Evolutionary conservation across 2,329 filamentous ascomycete genomes (phyloP), one percentile per base, ranked within the genome.

Genomic region (Macrophomina tecta): DNA sequence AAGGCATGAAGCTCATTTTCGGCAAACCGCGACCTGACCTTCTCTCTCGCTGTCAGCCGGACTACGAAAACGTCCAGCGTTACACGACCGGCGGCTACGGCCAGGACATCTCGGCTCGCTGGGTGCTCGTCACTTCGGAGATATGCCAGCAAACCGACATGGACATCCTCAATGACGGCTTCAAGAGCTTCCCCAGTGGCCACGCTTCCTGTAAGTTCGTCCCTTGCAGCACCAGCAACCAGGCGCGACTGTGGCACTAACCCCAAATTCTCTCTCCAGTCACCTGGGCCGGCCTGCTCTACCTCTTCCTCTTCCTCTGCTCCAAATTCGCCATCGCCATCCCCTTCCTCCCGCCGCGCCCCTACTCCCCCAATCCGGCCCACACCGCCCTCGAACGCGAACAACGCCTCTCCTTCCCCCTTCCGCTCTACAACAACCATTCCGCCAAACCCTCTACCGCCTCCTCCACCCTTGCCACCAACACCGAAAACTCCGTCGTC

Each of bases 301-400:
- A 97, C 77, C 86, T 97, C 16, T 91, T 91, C 1, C 87, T 98
- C 61, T 97, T 93, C 83, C 85, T 98, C 28, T 92, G 91, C 70
- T 91, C 89, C 78, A 94, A 94, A 77, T 91, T 94, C 73, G 86
- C 88, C 68, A 88, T 94, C 69, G 89, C 87, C 9, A 84, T 93
- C 38, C 91, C 91, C 1, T 91, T 90, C 76, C 85, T 91, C 9
- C 83, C 85, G 6, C 83, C 82, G 0, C 80, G 81, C 12, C 77
- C 79, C 2, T 82, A 81, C 66, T 77, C 80, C 45, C 77, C 77
- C 65, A 84, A 88, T 68, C 82, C 84, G 58, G 80, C 83, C 65
- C 78, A 82, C 49, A 79, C 83, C 53, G 79, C 80, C 52, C 34
- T 66, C 46, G 62, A 68, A 32, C 67, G 58, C 46, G 53, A 66